Base-by-base conservation (phyloP, 441 rosid species). In the Eruca vesicaria region DNA sequence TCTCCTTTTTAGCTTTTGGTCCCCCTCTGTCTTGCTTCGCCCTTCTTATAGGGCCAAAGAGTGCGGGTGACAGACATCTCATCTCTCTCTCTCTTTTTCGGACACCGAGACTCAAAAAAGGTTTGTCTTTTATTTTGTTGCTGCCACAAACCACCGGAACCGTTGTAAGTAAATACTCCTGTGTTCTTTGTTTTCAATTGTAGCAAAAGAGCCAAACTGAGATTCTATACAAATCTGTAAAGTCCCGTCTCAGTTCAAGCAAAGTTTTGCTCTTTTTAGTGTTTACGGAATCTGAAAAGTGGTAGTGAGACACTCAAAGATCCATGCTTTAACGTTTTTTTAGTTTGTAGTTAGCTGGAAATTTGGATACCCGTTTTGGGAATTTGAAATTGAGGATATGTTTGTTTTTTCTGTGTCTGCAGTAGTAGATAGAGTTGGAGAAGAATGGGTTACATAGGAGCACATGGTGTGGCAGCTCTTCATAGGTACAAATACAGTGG, bases 401-500 rank as follows among this genome's bases (percentile, higher is more conserved):
- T 60, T 63, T 53, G 11, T 18, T 66, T 66, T 23, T 45, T 8
- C 9, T 63, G 81, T 33, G 63, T 32, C 45, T 28, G 65, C 23
- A 53, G 43, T 11, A 68, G 53, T n/a, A n/a, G n/a, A n/a, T n/a
- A n/a, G n/a, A 63, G 18, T 15, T 67, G 26, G 53, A 3, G 28
- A 43, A 0, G 11, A 78, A 95, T 95, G 99, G 99, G 98, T 64
- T 95, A 93, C 78, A 80, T 95, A 60, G 99, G 99, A 57, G 74
- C 88, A 0, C 97, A 93, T 83, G 99, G 99, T 68, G 83, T 89
- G 21, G 86, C 89, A 45, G 90, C 99, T 5, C 87, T 95, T 66
- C 92, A 91, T 69, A 89, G 84, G 78, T 89, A 95, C 85, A 92
- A 87, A 71, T 95, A 95, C 85, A 95, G 99, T 73, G 99, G 98